These are phyloP conservation scores for Aspergillus fructus DNA, from an alignment of 2,329 filamentous ascomycete genomes.

Conservation along the genomic window DNA sequence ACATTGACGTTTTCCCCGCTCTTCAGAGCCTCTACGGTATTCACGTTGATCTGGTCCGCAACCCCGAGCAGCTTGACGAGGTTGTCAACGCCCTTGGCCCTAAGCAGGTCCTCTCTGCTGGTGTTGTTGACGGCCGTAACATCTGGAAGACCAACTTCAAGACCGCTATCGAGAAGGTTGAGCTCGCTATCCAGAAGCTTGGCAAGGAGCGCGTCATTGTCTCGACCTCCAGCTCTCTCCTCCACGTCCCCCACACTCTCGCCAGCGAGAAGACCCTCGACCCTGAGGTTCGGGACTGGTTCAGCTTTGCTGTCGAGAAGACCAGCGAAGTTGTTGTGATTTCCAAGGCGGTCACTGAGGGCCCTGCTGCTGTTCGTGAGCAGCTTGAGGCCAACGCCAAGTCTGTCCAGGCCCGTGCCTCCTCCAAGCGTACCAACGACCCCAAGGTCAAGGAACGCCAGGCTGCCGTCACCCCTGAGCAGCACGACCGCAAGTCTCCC, in stretches of 20 bases:
- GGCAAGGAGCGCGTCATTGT: slow-evolving; percentile 97
- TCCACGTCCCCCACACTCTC: slow-evolving; percentile 97
- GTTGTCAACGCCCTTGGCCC: slow-evolving; percentile 80
- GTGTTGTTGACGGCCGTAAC: slow-evolving; percentile 98
- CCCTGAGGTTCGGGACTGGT: slow-evolving; percentile 92
- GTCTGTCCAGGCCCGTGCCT: slow-evolving; percentile 85
- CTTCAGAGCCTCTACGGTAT: slow-evolving; percentile 73
- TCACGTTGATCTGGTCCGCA: slow-evolving; percentile 94
- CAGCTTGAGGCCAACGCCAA: slow-evolving; percentile 97
- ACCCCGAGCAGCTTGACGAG: slow-evolving; percentile 93
- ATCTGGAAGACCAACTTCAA: slow-evolving; percentile 99
- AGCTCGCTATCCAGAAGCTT: slow-evolving; percentile 89
- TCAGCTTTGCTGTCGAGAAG: slow-evolving; percentile 98
- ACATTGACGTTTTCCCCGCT: slow-evolving; percentile 83
- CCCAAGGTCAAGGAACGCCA: slow-evolving; percentile 96
- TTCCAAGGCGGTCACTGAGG: slow-evolving; percentile 94
- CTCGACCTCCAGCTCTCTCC: slow-evolving; percentile 93
- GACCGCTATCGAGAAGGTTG: slow-evolving; percentile 84
- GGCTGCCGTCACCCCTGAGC: slow-evolving; percentile 74
- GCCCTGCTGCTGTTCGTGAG: slow-evolving; percentile 79
- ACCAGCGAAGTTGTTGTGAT: slow-evolving; percentile 84
- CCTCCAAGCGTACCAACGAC: slow-evolving; percentile 94
- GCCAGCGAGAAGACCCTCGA: slow-evolving; percentile 98
- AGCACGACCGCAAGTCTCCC: slow-evolving; percentile 89
- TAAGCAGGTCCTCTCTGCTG: slow-evolving; percentile 86